Base-by-base conservation (phyloP, 768 basidiomycete genomes). In the Trametes sanguinea region DNA sequence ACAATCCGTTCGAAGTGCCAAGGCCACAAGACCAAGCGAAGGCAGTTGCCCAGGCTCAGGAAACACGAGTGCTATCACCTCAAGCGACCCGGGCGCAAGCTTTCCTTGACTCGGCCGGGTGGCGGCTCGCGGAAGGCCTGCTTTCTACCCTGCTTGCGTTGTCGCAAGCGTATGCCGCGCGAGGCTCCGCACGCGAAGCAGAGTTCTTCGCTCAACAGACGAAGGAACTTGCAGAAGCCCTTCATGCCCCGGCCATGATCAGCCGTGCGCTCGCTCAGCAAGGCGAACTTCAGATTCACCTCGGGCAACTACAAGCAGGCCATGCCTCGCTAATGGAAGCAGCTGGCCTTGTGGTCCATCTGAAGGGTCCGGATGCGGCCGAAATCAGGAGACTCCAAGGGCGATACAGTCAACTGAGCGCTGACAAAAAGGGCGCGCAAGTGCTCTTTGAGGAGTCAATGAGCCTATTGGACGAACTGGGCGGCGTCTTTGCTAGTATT, bases 181-280 rank as follows among this genome's bases (percentile, higher is more conserved):
- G 93, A 16, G 96, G 96, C 0, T 93, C 94, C 5, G 83, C 87
- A 3, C 84, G 89, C 22, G 94, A 95, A 68, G 87, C 92, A 2
- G 87, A 92, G 62, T 95, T 90, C 67, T 96, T 94, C 70, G 80
- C 88, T 0, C 80, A 88, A 43, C 89, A 94, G 69, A 90, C 90
- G 1, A 76, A 81, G n/a, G 85, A 87, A 17, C 76, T 98, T 1
- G 91, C 93, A 0, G 76, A 80, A 50, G 79, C 88, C 6, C 71
- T 94, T 10, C 87, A 86, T 62, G 83, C 88, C 0, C 85, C 88
- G 14, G 80, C 85, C 0, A 75, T 91, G 68, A 72, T 81, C 6
- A 83, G 87, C 22, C 83, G 89, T 8, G 90, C 92, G 0, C 73
- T 88, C 32, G 80, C 86, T 0, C 78, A 82, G 66, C 83, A 85